phyloP scores from a whole-genome alignment of 768 basidiomycete genomes.

The Termitomyces sp. region DNA sequence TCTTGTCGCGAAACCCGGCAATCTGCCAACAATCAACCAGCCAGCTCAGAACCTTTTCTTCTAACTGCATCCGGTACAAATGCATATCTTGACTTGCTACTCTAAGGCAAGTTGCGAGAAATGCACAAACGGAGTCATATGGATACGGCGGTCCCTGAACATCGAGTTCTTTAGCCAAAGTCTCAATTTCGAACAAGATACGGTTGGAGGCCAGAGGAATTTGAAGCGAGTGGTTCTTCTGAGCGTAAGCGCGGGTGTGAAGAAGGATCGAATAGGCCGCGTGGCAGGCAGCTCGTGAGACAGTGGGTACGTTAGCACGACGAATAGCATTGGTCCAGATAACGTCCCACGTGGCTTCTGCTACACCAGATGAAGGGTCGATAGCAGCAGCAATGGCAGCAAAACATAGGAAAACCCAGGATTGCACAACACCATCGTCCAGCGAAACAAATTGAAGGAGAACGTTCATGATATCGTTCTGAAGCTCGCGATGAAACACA shows the following conservation, averaged over 20 bases:
- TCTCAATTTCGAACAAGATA: slow-evolving; percentile 72
- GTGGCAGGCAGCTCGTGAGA: slow-evolving; percentile 82
- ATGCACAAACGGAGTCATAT: slow-evolving; percentile 86
- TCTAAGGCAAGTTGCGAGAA: slow-evolving; percentile 66
- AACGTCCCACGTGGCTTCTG: slow-evolving; percentile 57
- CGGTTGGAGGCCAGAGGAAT: slow-evolving; percentile 50
- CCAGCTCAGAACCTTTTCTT: slow-evolving; percentile 85
- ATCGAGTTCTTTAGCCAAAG: slow-evolving; percentile 77
- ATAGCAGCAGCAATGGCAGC: slow-evolving; percentile 66
- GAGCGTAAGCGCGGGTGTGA: slow-evolving; percentile 27
- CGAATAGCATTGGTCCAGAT: slow-evolving; percentile 85
- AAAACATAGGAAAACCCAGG: slow-evolving; percentile 82
- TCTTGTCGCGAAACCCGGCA: slow-evolving; percentile 29
- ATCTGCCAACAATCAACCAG: slow-evolving; percentile 68
- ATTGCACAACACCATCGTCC: slow-evolving; percentile 66
- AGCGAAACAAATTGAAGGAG: slow-evolving; percentile 61
- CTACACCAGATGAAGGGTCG: slow-evolving; percentile 11
- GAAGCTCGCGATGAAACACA: slow-evolving; percentile 54
- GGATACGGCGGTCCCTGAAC: slow-evolving; percentile 88
- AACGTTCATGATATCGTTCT: slow-evolving; percentile 49
- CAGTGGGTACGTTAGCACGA: slow-evolving; percentile 59
- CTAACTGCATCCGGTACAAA: slow-evolving; percentile 80
- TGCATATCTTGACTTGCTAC: slow-evolving; percentile 79
- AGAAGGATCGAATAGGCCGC: slow-evolving; percentile 53
- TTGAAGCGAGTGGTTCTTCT: slow-evolving; percentile 18